Conservation (phyloP, 2,329 filamentous ascomycete genomes). For the Colletotrichum sp. region DNA sequence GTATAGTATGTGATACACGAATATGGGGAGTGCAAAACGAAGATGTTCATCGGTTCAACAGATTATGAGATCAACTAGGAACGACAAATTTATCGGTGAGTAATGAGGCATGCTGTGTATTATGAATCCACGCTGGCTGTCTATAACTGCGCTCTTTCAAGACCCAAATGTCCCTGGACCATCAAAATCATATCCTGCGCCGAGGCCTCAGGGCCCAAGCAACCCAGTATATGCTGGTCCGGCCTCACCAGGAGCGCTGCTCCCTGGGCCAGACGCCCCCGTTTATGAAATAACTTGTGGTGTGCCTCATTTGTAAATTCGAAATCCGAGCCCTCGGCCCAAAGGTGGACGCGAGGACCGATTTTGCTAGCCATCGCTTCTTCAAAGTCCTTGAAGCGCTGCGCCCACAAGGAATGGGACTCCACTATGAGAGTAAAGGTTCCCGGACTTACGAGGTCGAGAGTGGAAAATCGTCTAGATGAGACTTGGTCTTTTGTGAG, state of each 20-base stretch:
- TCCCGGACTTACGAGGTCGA: conserved; percentile 33
- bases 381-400: background rate
- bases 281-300: conserved; percentile 21
- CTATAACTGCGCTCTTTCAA: background rate
- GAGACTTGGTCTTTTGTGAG: conserved; percentile 27
- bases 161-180: background rate
- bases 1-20: background rate
- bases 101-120: background rate
- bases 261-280: conserved; percentile 24
- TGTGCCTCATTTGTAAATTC: background rate
- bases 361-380: background rate
- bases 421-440: background rate
- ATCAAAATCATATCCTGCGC: background rate
- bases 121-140: background rate
- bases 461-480: conserved; percentile 32
- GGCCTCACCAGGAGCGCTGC: conserved; percentile 37
- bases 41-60: background rate
- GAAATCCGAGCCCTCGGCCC: background rate
- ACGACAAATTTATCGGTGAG: fast-evolving
- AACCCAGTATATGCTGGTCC: conserved; percentile 39
- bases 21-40: too few species aligned
- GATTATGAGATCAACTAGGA: too few species aligned
- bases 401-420: background rate
- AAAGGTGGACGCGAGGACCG: background rate
- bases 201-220: background rate